Conservation (phyloP, 495 filamentous ascomycete species). For the Pyrenopolyporus hunteri region DNA sequence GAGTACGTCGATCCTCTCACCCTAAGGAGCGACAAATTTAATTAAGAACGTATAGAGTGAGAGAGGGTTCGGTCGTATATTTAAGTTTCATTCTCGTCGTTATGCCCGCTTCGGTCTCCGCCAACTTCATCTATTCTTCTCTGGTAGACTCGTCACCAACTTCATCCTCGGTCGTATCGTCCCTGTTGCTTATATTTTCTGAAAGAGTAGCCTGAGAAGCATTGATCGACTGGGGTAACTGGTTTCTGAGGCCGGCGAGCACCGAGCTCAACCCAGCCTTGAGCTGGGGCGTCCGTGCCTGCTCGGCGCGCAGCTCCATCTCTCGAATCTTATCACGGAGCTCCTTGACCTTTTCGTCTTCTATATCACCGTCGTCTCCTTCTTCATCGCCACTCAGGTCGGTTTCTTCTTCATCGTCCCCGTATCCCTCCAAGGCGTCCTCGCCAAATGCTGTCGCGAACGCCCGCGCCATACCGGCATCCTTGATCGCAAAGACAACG, state of each 20-base stretch:
- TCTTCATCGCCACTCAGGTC: background rate
- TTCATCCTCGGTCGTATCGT: background rate
- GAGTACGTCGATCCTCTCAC: no score
- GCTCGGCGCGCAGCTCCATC: constrained; percentile 34
- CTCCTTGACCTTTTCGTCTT: constrained; percentile 39
- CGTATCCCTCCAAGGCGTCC: constrained; percentile 39
- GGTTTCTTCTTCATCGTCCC: constrained; percentile 4
- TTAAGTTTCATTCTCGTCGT: constrained; percentile 14
- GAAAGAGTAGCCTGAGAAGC: background rate
- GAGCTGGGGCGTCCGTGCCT: constrained; percentile 39
- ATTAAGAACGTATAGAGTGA: background rate
- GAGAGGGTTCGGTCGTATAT: background rate
- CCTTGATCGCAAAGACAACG: constrained; percentile 57
- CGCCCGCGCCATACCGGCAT: constrained; percentile 41
- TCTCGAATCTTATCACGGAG: constrained; percentile 41
- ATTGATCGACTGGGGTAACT: constrained; percentile 25
- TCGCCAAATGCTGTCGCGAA: constrained; percentile 56
- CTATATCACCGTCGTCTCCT: constrained; percentile 21
- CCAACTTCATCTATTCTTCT: constrained; percentile 12
- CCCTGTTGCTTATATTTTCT: background rate
- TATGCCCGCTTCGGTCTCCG: constrained; percentile 10
- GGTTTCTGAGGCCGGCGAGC: constrained; percentile 38
- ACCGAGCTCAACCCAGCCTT: constrained; percentile 38
- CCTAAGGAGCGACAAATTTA: no score
- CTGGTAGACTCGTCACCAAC: constrained; percentile 2